Evolutionary conservation across 2,329 filamentous ascomycete species (phyloP), one percentile per base, ranked within the genome.

Genomic region (Didymella glomerata): DNA sequence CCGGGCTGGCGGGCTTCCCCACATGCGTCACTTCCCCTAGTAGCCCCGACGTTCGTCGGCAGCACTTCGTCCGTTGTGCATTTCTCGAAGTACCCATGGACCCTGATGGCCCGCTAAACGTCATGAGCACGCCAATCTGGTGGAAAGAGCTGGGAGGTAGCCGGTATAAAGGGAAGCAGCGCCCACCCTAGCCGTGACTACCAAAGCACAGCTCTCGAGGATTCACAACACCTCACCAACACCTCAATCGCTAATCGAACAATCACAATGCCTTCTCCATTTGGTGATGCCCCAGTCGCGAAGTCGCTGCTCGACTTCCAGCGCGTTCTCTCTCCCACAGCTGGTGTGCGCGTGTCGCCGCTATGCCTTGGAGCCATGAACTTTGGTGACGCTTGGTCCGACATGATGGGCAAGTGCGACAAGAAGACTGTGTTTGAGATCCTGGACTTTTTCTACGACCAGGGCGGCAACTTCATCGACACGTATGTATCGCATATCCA

Each of bases 281-380:
- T 77, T 48, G 68, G 69, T 46, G 54, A 58, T 16, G 32, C 55
- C 4, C 69, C 69, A 1, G 61, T 69, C 44, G 64, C 76, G 3
- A 73, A 72, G 52, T 79, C 72, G 53, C 72, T 79, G 6, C 77
- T 86, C 48, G 84, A 82, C 40, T 81, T 79, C 65, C 83, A 85
- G 68, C 79, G 83, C 20, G 74, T 84, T 16, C 78, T 86, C 6
- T 79, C 83, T 3, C 81, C 83, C 7, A 79, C 78, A 0, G 84
- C 83, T 0, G 81, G 79, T 18, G 77, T 86, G 14, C 79, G 81
- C 46, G 84, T 86, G 16, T 83, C 79, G 24, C 83, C 84, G 32
- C 70, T 86, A 68, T 85, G 83, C 53, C 75, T 85, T 1, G 84
- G 83, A 22, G 78, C 79, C 0, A 85, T 85, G 83, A 85, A 82